Conservation (phyloP, 2,329 filamentous ascomycete species). For the Xylariaceae sp. region DNA sequence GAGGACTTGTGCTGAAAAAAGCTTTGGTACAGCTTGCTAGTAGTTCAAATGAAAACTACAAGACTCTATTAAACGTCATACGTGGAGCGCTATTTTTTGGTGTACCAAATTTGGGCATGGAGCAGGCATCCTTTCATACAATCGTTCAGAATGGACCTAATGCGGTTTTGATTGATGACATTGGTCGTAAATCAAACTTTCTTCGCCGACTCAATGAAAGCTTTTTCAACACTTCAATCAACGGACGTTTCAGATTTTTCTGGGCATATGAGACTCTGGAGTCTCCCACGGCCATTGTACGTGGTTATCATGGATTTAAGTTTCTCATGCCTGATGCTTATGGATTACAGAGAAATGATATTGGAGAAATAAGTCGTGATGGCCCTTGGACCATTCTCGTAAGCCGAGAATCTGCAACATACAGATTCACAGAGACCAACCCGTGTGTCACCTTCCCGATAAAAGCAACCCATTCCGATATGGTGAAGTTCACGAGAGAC, state of each 20-base stretch:
- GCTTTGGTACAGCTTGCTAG: conserved; percentile 21
- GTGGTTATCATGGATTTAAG: not conserved
- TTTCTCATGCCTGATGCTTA: not conserved
- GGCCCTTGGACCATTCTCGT: conserved; percentile 19
- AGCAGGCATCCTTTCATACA: conserved; percentile 6
- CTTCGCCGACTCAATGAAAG: conserved; percentile 10
- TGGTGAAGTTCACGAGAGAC: conserved; percentile 24
- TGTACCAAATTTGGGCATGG: conserved; percentile 24
- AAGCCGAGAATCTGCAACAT: conserved; percentile 21
- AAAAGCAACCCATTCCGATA: conserved; percentile 20
- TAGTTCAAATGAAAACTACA: not conserved
- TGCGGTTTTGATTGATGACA: conserved; percentile 14
- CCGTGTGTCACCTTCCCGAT: conserved; percentile 15
- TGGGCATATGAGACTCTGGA: conserved; percentile 26
- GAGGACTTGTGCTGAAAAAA: conserved; percentile 37
- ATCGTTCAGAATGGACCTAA: conserved; percentile 17
- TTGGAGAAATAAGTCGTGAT: conserved; percentile 3
- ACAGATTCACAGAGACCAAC: not conserved
- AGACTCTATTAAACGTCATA: not conserved
- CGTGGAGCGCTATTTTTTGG: conserved; percentile 22
- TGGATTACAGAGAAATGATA: not conserved
- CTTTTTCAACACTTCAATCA: not conserved
- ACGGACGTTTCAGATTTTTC: conserved; percentile 1
- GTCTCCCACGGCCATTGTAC: conserved; percentile 21
- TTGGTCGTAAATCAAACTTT: conserved; percentile 12